Evolutionary conservation across 169 alveolate species (phyloP).

Genomic region (Eimeria necatrix): DNA sequence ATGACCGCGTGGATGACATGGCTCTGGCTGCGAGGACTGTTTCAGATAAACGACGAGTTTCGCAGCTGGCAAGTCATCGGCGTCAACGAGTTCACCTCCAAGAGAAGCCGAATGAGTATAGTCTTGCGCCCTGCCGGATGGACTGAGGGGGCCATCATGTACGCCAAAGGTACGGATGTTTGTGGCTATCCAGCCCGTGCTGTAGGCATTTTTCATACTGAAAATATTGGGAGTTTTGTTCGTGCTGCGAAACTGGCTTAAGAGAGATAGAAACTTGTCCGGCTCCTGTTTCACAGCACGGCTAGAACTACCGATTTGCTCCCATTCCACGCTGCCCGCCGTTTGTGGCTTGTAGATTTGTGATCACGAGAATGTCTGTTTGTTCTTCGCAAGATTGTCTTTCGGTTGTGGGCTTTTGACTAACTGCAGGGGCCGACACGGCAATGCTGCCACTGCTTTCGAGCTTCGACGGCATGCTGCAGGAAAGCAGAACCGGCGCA

Average conservation of each 20-base stretch:
- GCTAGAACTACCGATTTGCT: too few relatives aligned
- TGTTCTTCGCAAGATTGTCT: too few relatives aligned
- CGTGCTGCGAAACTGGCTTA: too few relatives aligned
- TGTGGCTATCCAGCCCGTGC: too few relatives aligned
- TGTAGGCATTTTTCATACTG: too few relatives aligned
- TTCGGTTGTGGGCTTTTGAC: too few relatives aligned
- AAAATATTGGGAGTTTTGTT: too few relatives aligned
- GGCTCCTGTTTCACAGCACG: too few relatives aligned
- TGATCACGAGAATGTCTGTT: too few relatives aligned
- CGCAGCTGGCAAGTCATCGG: conserved; percentile 79
- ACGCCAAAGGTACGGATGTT: conserved; percentile 56
- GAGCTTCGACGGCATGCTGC: conserved; percentile 25
- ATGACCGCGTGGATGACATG: background rate
- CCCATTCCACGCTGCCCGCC: too few relatives aligned
- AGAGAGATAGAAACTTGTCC: too few relatives aligned
- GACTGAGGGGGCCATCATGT: conserved; percentile 69
- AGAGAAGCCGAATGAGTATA: conserved; percentile 96
- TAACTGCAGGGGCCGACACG: conserved; percentile 29
- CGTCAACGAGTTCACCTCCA: conserved; percentile 89
- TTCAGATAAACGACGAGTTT: conserved; percentile 59
- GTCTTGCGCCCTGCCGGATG: conserved; percentile 84
- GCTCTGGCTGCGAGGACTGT: background rate
- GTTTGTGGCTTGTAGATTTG: too few relatives aligned
- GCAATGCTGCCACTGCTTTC: conserved; percentile 42
- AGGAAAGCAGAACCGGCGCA: background rate